Percentiles rank a stretch among this genome's conserved stretches.
Evolutionary conservation across 2,329 filamentous ascomycete species (phyloP).

Genomic region (Aureobasidium lini): DNA sequence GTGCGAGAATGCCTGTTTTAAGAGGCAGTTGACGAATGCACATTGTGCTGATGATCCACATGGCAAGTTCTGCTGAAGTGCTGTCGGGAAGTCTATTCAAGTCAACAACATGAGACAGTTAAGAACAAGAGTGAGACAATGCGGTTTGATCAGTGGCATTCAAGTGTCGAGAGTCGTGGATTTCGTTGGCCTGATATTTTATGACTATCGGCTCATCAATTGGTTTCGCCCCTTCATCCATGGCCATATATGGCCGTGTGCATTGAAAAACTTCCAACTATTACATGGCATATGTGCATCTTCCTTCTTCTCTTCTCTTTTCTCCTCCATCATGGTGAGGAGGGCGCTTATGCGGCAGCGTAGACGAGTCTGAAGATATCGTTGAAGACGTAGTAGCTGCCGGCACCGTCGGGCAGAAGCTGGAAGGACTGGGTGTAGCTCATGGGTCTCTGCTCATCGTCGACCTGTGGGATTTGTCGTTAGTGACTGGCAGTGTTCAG

Average conservation of each 20-base stretch:
- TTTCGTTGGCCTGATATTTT: conserved; percentile 13
- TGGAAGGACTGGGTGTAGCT: conserved; percentile 88
- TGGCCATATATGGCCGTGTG: not conserved
- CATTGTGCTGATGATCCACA: not conserved
- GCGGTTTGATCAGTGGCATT: not conserved
- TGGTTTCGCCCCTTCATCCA: not conserved
- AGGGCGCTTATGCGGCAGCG: conserved; percentile 28
- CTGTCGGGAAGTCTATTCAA: no score
- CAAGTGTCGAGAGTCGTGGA: conserved; percentile 6
- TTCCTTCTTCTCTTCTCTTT: not conserved
- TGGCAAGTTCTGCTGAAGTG: not conserved
- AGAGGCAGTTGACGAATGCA: no score
- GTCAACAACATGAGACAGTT: no score
- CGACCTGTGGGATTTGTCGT: conserved; percentile 52
- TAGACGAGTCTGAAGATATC: conserved; percentile 91
- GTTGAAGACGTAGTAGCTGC: conserved; percentile 82
- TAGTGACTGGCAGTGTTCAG: not conserved
- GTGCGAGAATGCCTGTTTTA: no score
- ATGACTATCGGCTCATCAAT: conserved; percentile 10
- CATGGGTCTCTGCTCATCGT: conserved; percentile 79
- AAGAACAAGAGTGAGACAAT: not conserved
- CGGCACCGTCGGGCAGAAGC: conserved; percentile 59
- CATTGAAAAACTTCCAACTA: not conserved
- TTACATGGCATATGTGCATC: conserved; percentile 10
- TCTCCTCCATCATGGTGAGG: not conserved